phyloP scores from a whole-genome alignment of 1,284 basidiomycete genomes.

The Heimioporus retisporus region DNA sequence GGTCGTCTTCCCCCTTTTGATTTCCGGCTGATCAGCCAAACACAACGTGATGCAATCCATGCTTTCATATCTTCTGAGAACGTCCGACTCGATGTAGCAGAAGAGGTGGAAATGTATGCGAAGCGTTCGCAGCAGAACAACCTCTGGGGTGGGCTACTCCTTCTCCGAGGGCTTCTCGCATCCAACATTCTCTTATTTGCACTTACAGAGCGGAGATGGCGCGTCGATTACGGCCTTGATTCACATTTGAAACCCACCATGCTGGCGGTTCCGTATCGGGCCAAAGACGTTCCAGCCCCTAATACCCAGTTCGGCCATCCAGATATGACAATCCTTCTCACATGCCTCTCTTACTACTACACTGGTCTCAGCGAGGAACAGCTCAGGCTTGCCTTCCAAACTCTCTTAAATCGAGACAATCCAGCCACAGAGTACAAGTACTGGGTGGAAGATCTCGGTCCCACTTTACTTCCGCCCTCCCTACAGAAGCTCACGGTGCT shows the following conservation, averaged over 20 bases:
- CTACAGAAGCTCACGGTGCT: constrained; percentile 23
- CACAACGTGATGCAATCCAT: constrained; percentile 16
- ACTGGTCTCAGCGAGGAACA: constrained; percentile 52
- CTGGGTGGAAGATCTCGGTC: constrained; percentile 48
- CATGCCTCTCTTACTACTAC: constrained; percentile 45
- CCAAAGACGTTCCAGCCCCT: no score
- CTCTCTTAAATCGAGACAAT: constrained; percentile 53
- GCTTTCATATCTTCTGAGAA: constrained; percentile 30
- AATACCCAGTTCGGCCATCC: no score
- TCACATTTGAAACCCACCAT: no score
- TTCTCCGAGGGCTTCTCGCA: constrained; percentile 54
- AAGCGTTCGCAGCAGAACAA: constrained; percentile 11
- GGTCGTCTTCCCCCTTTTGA: constrained; percentile 23
- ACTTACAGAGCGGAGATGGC: constrained; percentile 36
- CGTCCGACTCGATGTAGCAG: constrained; percentile 27
- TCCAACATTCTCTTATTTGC: constrained; percentile 40
- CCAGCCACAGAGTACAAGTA: constrained; percentile 29
- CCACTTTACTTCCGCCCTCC: constrained; percentile 26
- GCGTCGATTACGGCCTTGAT: no score
- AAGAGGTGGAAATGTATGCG: constrained; percentile 14
- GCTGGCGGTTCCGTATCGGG: no score
- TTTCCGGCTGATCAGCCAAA: no score
- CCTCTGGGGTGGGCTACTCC: constrained; percentile 47
- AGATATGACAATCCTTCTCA: no score
- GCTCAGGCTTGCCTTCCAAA: constrained; percentile 48